Base-by-base conservation (phyloP, 164 flowering plant genomes). In the Cinnamomum micranthum region DNA sequence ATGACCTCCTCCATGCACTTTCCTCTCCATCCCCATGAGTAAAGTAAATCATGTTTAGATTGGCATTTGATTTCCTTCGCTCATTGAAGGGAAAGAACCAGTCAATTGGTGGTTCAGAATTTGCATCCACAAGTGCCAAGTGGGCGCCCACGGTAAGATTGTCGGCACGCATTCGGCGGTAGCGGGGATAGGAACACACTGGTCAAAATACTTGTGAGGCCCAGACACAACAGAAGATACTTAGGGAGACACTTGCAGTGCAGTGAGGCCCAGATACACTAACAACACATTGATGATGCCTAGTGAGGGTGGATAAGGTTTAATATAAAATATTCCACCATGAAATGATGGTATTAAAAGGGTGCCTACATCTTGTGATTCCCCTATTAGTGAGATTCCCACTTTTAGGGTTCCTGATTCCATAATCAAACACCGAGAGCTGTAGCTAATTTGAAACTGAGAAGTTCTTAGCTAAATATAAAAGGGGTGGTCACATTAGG, bases 111-210 rank as follows among this genome's bases (percentile, higher is more conserved):
- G 23, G 7, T 23, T 27, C 6, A 9, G 50, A n/a, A 20, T 33
- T 35, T 22, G 24, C 50, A 50, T 23, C 59, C 47, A 24, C 33
- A 50, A 23, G 11, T 69, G 47, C 27, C 23, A 50, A 15, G 62
- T 51, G 73, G 73, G 74, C 68, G 33, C 62, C 60, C 52, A 24
- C 64, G 23, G n/a, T 31, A 15, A 11, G 35, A 76, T 71, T 80
- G 89, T 89, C 86, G 84, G 86, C 79, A 80, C 81, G 77, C 87
- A 77, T 84, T 83, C 77, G 75, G 62, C 73, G 78, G 81, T 28
- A 4, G n/a, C 19, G 24, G 6, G 78, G 76, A 83, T 86, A 79
- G 82, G 81, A 75, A 76, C 77, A 52, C 19, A 70, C 23, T 73
- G 55, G 50, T 62, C 79, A 81, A 74, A 72, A 71, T 25, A 78